These are phyloP conservation scores for Bipolaris zeicola DNA, from an alignment of 2,329 filamentous ascomycete genomes.

Conservation along the genomic window DNA sequence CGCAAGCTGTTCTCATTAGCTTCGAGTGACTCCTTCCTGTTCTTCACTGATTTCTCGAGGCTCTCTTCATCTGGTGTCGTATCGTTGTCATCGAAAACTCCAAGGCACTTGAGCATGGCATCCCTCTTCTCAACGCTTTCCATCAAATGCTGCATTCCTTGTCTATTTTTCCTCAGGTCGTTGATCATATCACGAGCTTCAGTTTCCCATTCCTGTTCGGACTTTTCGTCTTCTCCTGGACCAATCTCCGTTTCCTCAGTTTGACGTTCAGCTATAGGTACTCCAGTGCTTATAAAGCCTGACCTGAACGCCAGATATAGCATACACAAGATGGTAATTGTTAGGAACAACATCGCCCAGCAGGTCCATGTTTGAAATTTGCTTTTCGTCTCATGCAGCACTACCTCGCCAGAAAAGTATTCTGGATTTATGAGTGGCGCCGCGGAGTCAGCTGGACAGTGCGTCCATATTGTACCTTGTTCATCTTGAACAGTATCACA, in stretches of 20 bases:
- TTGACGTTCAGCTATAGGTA: background rate
- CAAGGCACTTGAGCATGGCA: conserved; percentile 1
- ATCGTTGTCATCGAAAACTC: background rate
- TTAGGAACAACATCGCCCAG: background rate
- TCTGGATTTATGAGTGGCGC: background rate
- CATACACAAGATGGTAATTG: background rate
- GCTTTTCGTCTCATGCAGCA: background rate
- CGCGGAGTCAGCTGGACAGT: background rate
- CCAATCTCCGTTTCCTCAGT: too few relatives aligned
- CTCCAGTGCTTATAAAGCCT: background rate
- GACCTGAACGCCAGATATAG: background rate
- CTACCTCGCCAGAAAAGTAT: background rate
- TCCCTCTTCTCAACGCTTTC: background rate
- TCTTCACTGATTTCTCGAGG: background rate
- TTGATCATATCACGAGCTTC: background rate
- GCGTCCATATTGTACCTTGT: conserved; percentile 4
- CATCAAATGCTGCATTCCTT: background rate
- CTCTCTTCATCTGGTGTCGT: background rate
- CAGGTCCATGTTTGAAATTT: background rate
- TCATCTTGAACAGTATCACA: background rate
- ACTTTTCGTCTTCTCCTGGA: background rate
- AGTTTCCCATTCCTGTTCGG: background rate
- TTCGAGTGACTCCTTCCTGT: background rate
- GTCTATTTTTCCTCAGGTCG: background rate
- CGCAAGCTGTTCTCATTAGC: background rate